phyloP scores from a whole-genome alignment of 805 yeast genomes.

The Wickerhamiella galacta region DNA sequence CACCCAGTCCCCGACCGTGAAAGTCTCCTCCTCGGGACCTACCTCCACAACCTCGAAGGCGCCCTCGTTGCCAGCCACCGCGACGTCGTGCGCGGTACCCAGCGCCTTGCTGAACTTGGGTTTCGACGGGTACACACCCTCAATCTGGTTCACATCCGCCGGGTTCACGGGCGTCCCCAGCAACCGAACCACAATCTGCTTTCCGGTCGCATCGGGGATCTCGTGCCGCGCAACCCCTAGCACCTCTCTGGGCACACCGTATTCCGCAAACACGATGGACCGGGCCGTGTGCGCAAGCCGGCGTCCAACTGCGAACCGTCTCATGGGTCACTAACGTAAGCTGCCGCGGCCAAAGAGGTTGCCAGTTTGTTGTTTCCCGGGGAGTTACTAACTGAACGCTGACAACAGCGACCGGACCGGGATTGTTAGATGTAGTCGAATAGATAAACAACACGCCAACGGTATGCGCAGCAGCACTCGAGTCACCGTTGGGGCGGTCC shows the following conservation, averaged over 20 bases:
- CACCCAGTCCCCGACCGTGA: slow-evolving; percentile 70
- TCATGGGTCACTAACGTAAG: no score
- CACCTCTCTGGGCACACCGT: slow-evolving; percentile 36
- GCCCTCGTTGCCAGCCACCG: slow-evolving; percentile 91
- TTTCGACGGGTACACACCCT: slow-evolving; percentile 70
- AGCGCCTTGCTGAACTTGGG: slow-evolving; percentile 38
- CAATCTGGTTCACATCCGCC: slow-evolving; percentile 70
- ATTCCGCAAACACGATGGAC: slow-evolving; percentile 44
- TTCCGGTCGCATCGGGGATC: slow-evolving; percentile 18
- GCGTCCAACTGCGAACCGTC: not conserved
- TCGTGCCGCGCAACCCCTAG: slow-evolving; percentile 24
- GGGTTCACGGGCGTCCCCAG: slow-evolving; percentile 82
- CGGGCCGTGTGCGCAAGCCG: slow-evolving; percentile 16
- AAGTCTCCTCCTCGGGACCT: slow-evolving; percentile 34
- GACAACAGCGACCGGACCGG: no score
- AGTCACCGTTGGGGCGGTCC: no score
- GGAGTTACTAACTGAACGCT: no score
- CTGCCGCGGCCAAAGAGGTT: no score
- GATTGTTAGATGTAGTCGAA: no score
- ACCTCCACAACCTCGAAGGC: slow-evolving; percentile 65
- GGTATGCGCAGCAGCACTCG: no score
- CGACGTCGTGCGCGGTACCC: slow-evolving; percentile 44
- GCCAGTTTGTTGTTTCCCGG: no score
- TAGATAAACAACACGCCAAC: no score
- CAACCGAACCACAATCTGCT: slow-evolving; percentile 42